A percentile compares a stretch with the other conserved stretches of the same genome.
Conservation (phyloP, 2,329 filamentous ascomycete species). For the Ophiostoma ulmi region DNA sequence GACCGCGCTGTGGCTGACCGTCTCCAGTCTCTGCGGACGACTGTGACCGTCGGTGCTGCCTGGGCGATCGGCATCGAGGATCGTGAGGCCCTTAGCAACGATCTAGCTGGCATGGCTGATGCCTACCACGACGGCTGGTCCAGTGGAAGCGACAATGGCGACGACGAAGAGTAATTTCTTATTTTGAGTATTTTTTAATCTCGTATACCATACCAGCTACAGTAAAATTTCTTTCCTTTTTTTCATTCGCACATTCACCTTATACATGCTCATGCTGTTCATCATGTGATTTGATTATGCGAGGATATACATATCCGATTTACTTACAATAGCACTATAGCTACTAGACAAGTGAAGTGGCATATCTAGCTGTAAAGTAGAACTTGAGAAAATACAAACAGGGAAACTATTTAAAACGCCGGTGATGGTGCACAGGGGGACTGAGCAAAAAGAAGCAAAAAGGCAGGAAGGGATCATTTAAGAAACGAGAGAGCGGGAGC, state of each 20-base stretch:
- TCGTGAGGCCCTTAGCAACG: conserved; percentile 75
- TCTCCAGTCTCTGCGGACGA: conserved; percentile 60
- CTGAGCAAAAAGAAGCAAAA: not conserved
- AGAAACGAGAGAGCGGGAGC: too few relatives aligned
- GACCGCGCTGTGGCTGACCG: conserved; percentile 67
- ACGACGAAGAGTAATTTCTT: conserved; percentile 45
- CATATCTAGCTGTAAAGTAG: not conserved
- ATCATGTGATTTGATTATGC: not conserved
- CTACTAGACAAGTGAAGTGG: not conserved
- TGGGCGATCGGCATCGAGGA: conserved; percentile 68
- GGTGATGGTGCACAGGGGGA: not conserved
- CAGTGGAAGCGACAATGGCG: conserved; percentile 66
- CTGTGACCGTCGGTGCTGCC: conserved; percentile 47
- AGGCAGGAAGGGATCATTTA: not conserved
- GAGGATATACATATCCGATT: not conserved
- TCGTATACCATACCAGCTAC: not conserved
- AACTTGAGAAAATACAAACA: not conserved
- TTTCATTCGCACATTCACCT: not conserved
- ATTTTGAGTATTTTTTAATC: not conserved
- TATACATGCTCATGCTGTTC: too few relatives aligned
- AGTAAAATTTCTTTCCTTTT: too few relatives aligned
- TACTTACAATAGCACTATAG: not conserved
- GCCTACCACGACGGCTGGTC: conserved; percentile 87
- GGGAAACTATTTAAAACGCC: not conserved
- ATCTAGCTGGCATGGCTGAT: conserved; percentile 75